Base-by-base conservation (phyloP, 1,284 basidiomycete genomes). In the Xerocomus minutiporus region DNA sequence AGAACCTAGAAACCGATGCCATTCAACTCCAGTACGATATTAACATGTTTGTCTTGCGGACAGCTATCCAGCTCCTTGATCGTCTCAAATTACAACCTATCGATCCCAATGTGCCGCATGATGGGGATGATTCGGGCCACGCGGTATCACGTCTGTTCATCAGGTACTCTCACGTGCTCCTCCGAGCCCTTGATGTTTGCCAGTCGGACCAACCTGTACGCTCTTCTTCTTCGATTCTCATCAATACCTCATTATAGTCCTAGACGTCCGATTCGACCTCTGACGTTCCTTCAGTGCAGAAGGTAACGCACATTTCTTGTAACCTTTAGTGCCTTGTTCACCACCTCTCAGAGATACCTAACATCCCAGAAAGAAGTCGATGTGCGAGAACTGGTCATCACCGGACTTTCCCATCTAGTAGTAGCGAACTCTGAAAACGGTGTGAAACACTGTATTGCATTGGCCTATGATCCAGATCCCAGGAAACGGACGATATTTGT, bases 351-450 rank as follows among this genome's bases (percentile, higher is more conserved):
- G 80, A 78, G 71, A 71, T 68, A 74, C 43, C 73, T 75, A 12
- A 55, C 70, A 1, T 74, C 76, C 13, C 77, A 79, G 51, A 74
- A 80, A 67, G 81, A 84, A 58, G 75, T 79, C 2, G 81, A 85
- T 52, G 69, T 89, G 31, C 78, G 84, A 15, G 87, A 91, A 54
- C 69, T 88, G 29, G 80, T 89, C 45, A 84, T 93, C 53, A 79
- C 81, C 7, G 91, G 89, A 0, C 78, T 96, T 3, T 82, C 92
- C 0, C 83, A 93, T 57, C 75, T 96, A 6, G 83, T 96, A 52
- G 83, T 82, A 26, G 82, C 91, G 17, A 97, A 96, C 64, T 87
- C 91, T 31, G 91, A 96, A 62, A 88, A 84, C 58, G 93, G 92
- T 12, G 82, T 96, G 61, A 93, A 94, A 68, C 91, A 93, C 67